phyloP scores from a whole-genome alignment of 2,329 filamentous ascomycete species.

The Aphanocladium album region DNA sequence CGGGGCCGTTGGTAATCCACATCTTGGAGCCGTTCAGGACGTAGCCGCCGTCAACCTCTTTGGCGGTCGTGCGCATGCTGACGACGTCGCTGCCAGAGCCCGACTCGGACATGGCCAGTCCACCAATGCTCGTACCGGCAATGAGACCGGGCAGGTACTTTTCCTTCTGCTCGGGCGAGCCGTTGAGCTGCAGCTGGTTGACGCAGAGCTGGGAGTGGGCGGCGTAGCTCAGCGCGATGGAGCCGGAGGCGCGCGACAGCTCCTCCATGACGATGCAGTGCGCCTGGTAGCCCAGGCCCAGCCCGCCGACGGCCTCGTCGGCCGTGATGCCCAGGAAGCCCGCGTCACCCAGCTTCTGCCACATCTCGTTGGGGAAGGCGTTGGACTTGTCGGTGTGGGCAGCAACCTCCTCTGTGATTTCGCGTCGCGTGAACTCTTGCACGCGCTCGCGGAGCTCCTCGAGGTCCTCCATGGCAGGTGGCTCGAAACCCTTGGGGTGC shows the following conservation, averaged over 20 bases:
- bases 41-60: conserved; percentile 77
- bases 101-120: conserved; percentile 91
- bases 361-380: conserved; percentile 86
- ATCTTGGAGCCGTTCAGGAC: conserved; percentile 88
- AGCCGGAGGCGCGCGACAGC: conserved; percentile 77
- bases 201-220: conserved; percentile 95
- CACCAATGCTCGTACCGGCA: conserved; percentile 75
- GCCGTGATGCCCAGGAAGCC: conserved; percentile 91
- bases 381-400: conserved; percentile 79
- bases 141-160: conserved; percentile 77
- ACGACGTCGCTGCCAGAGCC: conserved; percentile 91
- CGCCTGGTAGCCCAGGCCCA: conserved; percentile 92
- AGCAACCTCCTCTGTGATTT: conserved; percentile 80
- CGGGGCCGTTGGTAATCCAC: conserved; percentile 99
- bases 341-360: conserved; percentile 87
- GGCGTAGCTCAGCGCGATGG: conserved; percentile 85
- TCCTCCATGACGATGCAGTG: conserved; percentile 96
- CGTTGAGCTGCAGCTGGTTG: conserved; percentile 93
- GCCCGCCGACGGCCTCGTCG: conserved; percentile 83
- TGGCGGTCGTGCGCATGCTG: conserved; percentile 85
- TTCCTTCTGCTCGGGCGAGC: conserved; percentile 69
- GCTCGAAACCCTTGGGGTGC: conserved; percentile 57
- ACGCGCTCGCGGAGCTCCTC: conserved; percentile 77
- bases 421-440: conserved; percentile 82
- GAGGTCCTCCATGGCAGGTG: conserved; percentile 68